Conservation (phyloP, 805 yeast species). For the Kuraishia ogatae region DNA sequence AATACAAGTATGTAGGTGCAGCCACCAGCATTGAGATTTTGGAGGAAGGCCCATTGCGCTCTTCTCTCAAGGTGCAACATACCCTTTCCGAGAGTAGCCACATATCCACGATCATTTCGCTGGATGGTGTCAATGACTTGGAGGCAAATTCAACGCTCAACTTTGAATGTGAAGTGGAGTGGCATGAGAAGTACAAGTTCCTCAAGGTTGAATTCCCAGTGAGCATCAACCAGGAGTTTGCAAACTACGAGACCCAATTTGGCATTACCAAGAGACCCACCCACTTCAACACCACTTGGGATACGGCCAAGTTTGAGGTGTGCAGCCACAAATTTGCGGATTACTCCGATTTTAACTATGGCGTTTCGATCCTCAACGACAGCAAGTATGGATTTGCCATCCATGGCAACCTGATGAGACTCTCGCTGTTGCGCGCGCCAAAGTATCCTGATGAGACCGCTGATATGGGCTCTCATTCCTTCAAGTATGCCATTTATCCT, state of each 20-base stretch:
- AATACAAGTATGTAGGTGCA: constrained; percentile 41
- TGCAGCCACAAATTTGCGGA: constrained; percentile 94
- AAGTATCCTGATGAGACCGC: constrained; percentile 93
- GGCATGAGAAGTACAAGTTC: constrained; percentile 86
- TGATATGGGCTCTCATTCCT: constrained; percentile 83
- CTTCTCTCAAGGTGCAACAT: constrained; percentile 56
- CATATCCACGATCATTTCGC: constrained; percentile 60
- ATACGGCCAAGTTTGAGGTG: constrained; percentile 91
- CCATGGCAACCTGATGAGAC: constrained; percentile 86
- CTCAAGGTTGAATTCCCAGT: constrained; percentile 95
- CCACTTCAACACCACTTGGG: constrained; percentile 94
- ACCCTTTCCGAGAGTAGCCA: constrained; percentile 47
- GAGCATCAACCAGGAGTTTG: constrained; percentile 63
- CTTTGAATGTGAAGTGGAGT: constrained; percentile 56
- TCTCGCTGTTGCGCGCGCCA: constrained; percentile 82
- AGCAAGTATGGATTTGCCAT: constrained; percentile 88
- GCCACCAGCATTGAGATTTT: constrained; percentile 29
- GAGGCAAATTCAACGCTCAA: constrained; percentile 31
- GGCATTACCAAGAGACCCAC: constrained; percentile 91
- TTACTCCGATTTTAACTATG: constrained; percentile 77
- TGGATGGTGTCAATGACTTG: constrained; percentile 42
- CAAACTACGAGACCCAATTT: constrained; percentile 89
- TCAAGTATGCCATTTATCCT: constrained; percentile 79
- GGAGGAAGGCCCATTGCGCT: constrained; percentile 47
- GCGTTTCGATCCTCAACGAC: constrained; percentile 78